phyloP scores from a whole-genome alignment of 148 eudicot genomes.

The Tetragonia tetragonoides region DNA sequence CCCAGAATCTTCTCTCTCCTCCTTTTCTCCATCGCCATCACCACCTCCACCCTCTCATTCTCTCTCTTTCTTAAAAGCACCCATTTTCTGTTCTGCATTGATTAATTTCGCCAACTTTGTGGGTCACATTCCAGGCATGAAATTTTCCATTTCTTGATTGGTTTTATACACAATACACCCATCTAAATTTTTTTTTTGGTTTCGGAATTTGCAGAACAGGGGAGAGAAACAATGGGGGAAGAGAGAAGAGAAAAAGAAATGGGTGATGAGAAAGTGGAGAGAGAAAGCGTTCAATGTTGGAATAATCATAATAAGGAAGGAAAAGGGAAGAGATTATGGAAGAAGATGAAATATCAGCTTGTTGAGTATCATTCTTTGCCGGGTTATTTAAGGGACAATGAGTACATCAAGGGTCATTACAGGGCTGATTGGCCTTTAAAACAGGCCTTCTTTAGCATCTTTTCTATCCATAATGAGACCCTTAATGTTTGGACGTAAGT shows the following conservation, averaged over 20 bases:
- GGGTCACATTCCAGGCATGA: background rate
- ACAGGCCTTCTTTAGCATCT: slow-evolving; percentile 69
- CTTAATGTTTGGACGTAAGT: slow-evolving; percentile 97
- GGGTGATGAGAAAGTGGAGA: slow-evolving; percentile 3
- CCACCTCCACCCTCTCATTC: background rate
- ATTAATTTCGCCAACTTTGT: background rate
- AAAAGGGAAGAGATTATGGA: slow-evolving; percentile 82
- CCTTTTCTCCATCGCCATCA: background rate
- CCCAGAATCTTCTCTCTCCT: background rate
- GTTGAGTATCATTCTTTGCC: slow-evolving; percentile 84
- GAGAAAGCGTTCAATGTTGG: background rate
- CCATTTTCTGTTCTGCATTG: background rate
- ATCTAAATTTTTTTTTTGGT: no score
- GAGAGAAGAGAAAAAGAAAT: background rate
- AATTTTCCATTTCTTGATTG: no score
- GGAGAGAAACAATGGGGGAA: no score
- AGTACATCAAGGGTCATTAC: slow-evolving; percentile 71
- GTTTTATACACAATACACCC: no score
- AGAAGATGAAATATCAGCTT: slow-evolving; percentile 79
- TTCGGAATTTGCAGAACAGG: no score
- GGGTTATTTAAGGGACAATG: slow-evolving; percentile 78
- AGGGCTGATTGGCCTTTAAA: slow-evolving; percentile 82
- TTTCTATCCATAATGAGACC: slow-evolving; percentile 84
- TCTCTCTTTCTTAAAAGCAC: background rate
- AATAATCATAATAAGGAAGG: slow-evolving; percentile 29